Conservation (phyloP, 2,329 filamentous ascomycete genomes). For the Calonectria pseudoreteaudii region DNA sequence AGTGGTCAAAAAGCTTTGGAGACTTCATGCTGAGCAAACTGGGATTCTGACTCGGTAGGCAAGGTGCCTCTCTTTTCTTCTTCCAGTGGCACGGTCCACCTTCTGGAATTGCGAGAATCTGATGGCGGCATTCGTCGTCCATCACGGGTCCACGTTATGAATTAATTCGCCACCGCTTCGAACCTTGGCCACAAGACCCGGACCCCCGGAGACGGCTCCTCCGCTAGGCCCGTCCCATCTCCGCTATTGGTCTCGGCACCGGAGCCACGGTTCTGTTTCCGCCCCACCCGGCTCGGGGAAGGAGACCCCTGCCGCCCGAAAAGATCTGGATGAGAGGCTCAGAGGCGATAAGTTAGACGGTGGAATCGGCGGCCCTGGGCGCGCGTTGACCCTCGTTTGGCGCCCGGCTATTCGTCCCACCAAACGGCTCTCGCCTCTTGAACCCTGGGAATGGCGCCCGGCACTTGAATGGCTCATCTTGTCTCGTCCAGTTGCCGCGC, state of each 20-base stretch:
- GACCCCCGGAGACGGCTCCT: constrained; percentile 23
- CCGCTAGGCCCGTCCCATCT: constrained; percentile 31
- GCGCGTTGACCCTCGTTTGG: background rate
- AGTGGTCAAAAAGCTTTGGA: background rate
- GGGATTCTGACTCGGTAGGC: background rate
- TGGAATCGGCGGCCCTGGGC: background rate
- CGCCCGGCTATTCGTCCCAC: constrained; percentile 16
- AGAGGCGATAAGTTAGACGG: constrained; percentile 15
- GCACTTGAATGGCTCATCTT: constrained; percentile 18
- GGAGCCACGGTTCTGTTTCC: constrained; percentile 44
- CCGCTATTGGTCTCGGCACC: constrained; percentile 40
- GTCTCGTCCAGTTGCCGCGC: constrained; percentile 18
- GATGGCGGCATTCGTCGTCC: background rate
- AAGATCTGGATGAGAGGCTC: constrained; percentile 9
- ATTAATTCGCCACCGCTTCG: constrained; percentile 15
- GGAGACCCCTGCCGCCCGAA: constrained; percentile 32
- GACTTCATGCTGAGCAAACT: background rate
- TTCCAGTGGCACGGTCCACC: constrained; percentile 4
- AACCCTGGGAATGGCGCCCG: constrained; percentile 19
- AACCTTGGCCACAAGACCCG: constrained; percentile 10
- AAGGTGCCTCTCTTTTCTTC: background rate
- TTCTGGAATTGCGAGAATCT: background rate
- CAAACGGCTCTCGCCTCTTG: constrained; percentile 6
- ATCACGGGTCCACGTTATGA: constrained; percentile 7
- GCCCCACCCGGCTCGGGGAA: constrained; percentile 40